A percentile compares a stretch with the other conserved stretches of the same genome.
Conservation (phyloP, 1,139 yeast genomes). For the Blastobotrys serpentis region DNA sequence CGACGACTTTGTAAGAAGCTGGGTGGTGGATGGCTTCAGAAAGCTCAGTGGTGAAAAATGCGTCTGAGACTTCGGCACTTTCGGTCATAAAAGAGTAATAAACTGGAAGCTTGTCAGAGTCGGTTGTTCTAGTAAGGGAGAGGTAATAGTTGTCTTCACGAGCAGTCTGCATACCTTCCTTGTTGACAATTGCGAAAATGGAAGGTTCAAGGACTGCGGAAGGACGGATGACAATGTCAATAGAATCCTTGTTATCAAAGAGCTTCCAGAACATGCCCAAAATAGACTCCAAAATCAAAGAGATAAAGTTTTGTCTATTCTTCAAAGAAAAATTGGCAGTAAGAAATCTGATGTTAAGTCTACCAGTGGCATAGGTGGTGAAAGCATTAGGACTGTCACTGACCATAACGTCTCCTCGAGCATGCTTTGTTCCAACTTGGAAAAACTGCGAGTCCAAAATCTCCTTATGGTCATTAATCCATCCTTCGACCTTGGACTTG, state of each 20-base stretch:
- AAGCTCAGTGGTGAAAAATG: conserved; percentile 54
- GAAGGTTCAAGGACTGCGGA: conserved; percentile 56
- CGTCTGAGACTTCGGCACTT: conserved; percentile 73
- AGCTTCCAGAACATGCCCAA: conserved; percentile 54
- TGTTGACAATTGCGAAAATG: conserved; percentile 81
- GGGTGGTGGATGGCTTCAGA: conserved; percentile 44
- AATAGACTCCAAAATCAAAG: conserved; percentile 57
- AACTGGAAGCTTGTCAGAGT: conserved; percentile 69
- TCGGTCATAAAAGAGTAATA: conserved; percentile 85
- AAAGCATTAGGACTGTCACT: conserved; percentile 71
- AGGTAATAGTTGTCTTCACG: conserved; percentile 78
- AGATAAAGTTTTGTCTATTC: conserved; percentile 77
- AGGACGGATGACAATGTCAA: conserved; percentile 57
- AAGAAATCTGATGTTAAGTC: conserved; percentile 68
- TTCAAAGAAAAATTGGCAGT: conserved; percentile 61
- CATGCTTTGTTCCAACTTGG: conserved; percentile 67
- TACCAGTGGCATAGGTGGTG: conserved; percentile 85
- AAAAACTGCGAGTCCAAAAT: conserved; percentile 66
- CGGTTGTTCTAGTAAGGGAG: conserved; percentile 79
- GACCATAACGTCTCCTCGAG: conserved; percentile 41
- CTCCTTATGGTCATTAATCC: conserved; percentile 49
- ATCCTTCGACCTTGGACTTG: conserved; percentile 51
- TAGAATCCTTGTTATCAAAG: conserved; percentile 48
- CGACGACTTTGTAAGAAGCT: conserved; percentile 42
- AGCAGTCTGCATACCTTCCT: conserved; percentile 72